phyloP scores from a whole-genome alignment of 106 monocot species.

The Allium fistulosum region DNA sequence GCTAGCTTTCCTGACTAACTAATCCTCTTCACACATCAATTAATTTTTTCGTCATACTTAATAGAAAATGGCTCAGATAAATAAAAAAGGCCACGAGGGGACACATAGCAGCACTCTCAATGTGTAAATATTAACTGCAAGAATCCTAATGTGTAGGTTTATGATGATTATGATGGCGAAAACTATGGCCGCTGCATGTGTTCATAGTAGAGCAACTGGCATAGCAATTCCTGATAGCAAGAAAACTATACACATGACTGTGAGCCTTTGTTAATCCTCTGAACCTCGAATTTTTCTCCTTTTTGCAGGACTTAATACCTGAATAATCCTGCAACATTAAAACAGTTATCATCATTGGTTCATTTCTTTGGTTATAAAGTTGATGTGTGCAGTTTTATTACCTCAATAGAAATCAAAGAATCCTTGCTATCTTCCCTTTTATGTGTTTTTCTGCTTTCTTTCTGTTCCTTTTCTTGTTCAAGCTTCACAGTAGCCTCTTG shows the following conservation, averaged over 20 bases:
- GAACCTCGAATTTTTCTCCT: neutral
- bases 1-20: neutral
- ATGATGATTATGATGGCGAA: neutral
- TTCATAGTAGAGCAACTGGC: neutral
- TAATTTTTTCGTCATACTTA: neutral
- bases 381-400: neutral
- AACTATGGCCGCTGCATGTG: neutral
- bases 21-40: neutral
- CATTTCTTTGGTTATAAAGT: neutral
- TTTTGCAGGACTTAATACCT: neutral
- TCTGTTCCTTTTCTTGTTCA: neutral
- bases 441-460: neutral
- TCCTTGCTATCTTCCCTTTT: neutral
- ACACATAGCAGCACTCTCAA: neutral
- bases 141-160: neutral
- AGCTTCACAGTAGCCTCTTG: neutral
- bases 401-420: conserved; percentile 3
- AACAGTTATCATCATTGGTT: neutral
- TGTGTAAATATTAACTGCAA: neutral
- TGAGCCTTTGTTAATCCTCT: neutral
- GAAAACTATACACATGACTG: neutral
- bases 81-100: neutral
- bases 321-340: neutral
- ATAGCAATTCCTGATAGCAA: neutral
- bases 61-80: neutral